Percentiles rank a stretch among this genome's conserved stretches.
These are phyloP conservation scores for Xerocomus brunneocitrinus DNA, from an alignment of 768 basidiomycete species.

Conservation along the genomic window DNA sequence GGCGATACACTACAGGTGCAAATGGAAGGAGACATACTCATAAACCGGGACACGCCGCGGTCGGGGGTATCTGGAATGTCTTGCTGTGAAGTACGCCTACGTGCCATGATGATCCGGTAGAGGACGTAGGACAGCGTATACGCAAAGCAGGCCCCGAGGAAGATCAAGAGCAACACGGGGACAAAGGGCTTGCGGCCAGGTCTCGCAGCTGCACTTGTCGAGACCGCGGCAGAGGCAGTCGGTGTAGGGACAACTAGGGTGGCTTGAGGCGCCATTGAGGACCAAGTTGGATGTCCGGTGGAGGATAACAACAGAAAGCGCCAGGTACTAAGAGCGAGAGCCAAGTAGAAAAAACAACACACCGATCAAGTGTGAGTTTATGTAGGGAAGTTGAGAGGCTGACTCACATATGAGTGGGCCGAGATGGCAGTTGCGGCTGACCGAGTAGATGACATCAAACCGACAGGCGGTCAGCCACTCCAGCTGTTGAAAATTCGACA, in stretches of 20 bases:
- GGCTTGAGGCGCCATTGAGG: constrained; percentile 24
- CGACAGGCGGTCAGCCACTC: too few species aligned
- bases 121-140: constrained; percentile 26
- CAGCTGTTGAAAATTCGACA: too few species aligned
- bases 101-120: constrained; percentile 23
- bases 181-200: constrained; percentile 7
- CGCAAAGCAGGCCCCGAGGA: constrained; percentile 24
- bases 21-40: constrained; percentile 17
- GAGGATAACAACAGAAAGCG: constrained; percentile 9
- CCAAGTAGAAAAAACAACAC: constrained; percentile 12
- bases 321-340: constrained; percentile 3
- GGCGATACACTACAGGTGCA: background rate
- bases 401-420: constrained; percentile 3
- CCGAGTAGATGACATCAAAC: background rate
- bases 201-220: constrained; percentile 1
- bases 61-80: constrained; percentile 20
- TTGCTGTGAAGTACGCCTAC: constrained; percentile 8
- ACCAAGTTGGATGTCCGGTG: background rate
- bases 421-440: constrained; percentile 6
- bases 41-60: constrained; percentile 24
- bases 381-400: constrained; percentile 17
- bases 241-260: background rate
- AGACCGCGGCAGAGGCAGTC: constrained; percentile 1
- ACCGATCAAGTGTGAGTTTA: constrained; percentile 3
- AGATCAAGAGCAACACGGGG: constrained; percentile 18